Base-by-base conservation (phyloP, 2,329 filamentous ascomycete genomes). In the Stachybotrys echinatus region DNA sequence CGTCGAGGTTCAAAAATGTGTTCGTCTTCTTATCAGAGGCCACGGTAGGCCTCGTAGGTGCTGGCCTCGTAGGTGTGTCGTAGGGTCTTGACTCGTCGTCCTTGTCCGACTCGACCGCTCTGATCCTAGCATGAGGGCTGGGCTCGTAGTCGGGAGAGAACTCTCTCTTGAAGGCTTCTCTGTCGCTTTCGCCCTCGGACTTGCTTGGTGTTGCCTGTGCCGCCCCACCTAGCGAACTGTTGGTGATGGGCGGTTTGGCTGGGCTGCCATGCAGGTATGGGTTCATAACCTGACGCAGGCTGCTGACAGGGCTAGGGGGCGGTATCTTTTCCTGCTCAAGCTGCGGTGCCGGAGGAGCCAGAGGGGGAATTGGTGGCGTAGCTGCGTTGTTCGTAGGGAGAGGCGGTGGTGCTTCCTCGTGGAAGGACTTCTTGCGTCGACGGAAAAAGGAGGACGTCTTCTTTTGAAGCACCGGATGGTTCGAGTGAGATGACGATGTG, bases 361-460 rank as follows among this genome's bases (percentile, higher is more conserved):
- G 57, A 23, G 64, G 59, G 20, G 74, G 67, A 47, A 73, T 56
- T 1, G 72, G 69, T 6, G 70, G 66, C 37, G 67, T 68, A 59
- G 67, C 71, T 34, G 27, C 27, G 52, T 64, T 75, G 52, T 67
- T 76, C 27, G 68, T 59, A 1, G 79, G 79, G 23, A 85, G 68
- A 10, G 27, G n/a, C 8, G 86, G 83, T 31, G 87, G 83, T 38
- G 78, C 78, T 20, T 81, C 77, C 54, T 95, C 91, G 14, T 83
- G 81, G 31, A 90, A 70, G 5, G 92, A 96, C 78, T 92, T 95
- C 80, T 97, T 97, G 55, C 92, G 82, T 52, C 94, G 81, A 54
- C 94, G 82, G 72, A 97, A 97, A 72, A 99, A 97, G 1, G 90
- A 92, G 1, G 92, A 95, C 4, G 89, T 83, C 68, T 96, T 96